Evolutionary conservation across 148 eudicot species (phyloP), one percentile per base, ranked within the genome.

Genomic region (Gaultheria prostrata): DNA sequence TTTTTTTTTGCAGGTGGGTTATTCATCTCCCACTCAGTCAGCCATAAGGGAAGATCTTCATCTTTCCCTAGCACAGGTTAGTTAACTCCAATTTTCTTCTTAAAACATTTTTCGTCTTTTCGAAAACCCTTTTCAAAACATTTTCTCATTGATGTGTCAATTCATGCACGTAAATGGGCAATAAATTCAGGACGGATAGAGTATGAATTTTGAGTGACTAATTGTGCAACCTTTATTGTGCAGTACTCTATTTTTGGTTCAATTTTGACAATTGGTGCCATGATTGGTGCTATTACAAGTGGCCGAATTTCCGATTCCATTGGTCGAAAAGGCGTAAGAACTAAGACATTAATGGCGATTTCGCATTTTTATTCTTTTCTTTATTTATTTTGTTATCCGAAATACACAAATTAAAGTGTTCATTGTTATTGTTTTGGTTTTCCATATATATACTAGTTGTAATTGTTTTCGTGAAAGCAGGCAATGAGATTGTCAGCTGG

Each of bases 221-320:
- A 6, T 33, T 17, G 12, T n/a, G 43, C 21, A 21, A 3, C 9
- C 12, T 69, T 5, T 39, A 12, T 28, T n/a, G 72, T 87, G 84
- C 89, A 93, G 95, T 95, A 84, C 86, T 93, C 97, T 57, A 85
- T 86, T 81, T 95, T 95, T 88, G 98, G 98, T 51, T 95, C 98
- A 43, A 93, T 93, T 6, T 73, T 92, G 74, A 95, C 98, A 20
- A 89, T 93, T 89, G 98, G 97, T 69, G 97, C 95, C 6, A 95
- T 93, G 97, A 72, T 93, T 83, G 98, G 98, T 67, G 95, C 97
- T 49, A 82, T 93, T 14, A 87, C 94, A 14, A 93, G 98, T 59
- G 98, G 98, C 49, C 88, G 85, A 82, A 83, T 95, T 14, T 85
- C 98, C 21, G 97, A 95, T 65, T 89, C 69, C 59, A 26, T 91